Evolutionary conservation across 73 alveolate species (phyloP), one percentile per base, ranked within the genome.

Genomic region (Breviolum minutum): DNA sequence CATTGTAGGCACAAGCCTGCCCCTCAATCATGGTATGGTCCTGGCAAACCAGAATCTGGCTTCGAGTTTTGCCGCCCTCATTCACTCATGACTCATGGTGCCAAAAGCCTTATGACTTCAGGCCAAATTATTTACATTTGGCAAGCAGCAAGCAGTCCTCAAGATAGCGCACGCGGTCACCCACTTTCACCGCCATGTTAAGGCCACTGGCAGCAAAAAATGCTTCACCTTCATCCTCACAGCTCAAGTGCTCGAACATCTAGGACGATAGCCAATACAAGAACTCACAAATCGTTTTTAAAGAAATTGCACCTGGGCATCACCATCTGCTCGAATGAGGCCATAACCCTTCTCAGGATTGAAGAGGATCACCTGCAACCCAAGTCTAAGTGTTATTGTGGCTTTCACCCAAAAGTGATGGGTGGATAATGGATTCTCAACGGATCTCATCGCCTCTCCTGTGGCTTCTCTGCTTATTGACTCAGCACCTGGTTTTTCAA

Each of bases 11-110:
- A 26, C 98, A 92, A 30, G 62, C 64, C 90, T 92, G 98, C 98
- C 98, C 98, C 68, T 92, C 98, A 19, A 92, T 92, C 98, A 92
- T 92, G 90, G 62, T 63, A 27, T 92, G 85, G 83, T 92, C 98
- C 98, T 92, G 86, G 20, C 63, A 7, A 9, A 40, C 24, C 14
- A 73, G 24, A 22, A 22, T 1, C 77, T 22, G 77, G 77, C 24
- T 68, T 68, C 3, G 24, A 68, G 77, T 17, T 14, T 22, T 68
- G 77, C 77, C 17, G 77, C 54, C 54, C 54, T 40, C 54, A 40
- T 68, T 68, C 3, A 68, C 77, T 68, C 77, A 68, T 17, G 24
- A 17, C 24, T 14, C 77, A 17, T 68, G 77, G 24, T 68, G 77
- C n/a, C 8, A 22, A 68, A 14, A 22, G 77, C 77, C 77, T 68